A percentile compares a stretch with the other conserved stretches of the same genome.
Conservation (phyloP, 306 rosid genomes). For the Spatholobus suberectus region DNA sequence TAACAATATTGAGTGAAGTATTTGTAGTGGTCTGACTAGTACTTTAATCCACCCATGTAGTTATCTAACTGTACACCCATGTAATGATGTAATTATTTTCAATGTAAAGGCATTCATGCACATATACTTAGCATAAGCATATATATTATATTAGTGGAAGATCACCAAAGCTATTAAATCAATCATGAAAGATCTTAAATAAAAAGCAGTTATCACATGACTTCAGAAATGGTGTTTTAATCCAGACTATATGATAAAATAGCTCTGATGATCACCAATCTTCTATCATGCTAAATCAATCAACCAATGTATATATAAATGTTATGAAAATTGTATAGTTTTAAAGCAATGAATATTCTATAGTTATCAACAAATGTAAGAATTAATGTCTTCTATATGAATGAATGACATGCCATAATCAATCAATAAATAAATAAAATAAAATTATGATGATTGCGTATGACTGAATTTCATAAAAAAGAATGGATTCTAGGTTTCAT, state of each 20-base stretch:
- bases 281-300: conserved; percentile 9
- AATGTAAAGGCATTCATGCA: conserved; percentile 10
- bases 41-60: conserved; percentile 23
- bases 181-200: not conserved
- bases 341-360: not conserved
- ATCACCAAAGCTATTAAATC: conserved; percentile 8
- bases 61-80: not conserved
- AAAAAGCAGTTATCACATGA: not conserved
- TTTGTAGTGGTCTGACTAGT: conserved; percentile 1
- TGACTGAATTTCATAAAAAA: not conserved
- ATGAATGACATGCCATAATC: not conserved
- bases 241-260: conserved; percentile 22
- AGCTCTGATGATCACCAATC: not conserved
- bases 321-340: not conserved
- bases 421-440: not conserved
- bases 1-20: conserved; percentile 14
- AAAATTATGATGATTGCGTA: not conserved
- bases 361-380: not conserved
- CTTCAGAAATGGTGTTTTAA: conserved; percentile 25
- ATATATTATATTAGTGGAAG: not conserved
- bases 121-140: not conserved
- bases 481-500: conserved; percentile 11
- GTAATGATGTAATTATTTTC: not conserved
- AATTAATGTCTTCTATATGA: not conserved
- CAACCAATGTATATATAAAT: not conserved